A percentile compares a stretch with the other conserved stretches of the same genome.
Conservation (phyloP, 2,329 filamentous ascomycete species). For the Penicillium hesseltinei region DNA sequence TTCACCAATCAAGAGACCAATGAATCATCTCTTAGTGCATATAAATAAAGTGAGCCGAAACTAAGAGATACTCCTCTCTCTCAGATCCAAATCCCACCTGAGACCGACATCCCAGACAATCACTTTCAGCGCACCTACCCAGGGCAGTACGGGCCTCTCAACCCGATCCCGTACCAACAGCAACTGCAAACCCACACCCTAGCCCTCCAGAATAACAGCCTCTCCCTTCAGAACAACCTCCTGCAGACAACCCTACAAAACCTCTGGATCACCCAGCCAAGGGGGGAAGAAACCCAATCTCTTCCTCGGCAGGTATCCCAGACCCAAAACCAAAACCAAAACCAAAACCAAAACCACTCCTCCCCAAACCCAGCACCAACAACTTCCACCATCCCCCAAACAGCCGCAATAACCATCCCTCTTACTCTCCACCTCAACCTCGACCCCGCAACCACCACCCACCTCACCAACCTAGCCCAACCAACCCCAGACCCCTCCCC, state of each 20-base stretch:
- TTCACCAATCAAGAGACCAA: neutral
- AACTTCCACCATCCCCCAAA: neutral
- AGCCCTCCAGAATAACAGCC: constrained; percentile 5
- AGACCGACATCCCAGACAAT: constrained; percentile 1
- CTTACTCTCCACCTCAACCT: neutral
- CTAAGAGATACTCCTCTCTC: neutral
- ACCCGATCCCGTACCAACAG: constrained; percentile 12
- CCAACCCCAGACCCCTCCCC: neutral
- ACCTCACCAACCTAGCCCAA: neutral
- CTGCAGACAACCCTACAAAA: constrained; percentile 7
- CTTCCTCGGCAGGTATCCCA: neutral
- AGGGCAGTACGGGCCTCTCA: constrained; percentile 9
- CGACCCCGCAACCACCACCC: neutral
- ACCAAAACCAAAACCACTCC: neutral
- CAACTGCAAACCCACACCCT: constrained; percentile 3
- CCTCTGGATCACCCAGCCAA: neutral
- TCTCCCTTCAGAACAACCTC: constrained; percentile 9
- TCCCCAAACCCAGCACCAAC: neutral
- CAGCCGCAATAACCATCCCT: neutral
- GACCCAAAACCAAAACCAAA: neutral
- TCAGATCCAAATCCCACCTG: constrained; percentile 19
- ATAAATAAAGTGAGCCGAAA: neutral
- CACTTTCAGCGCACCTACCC: constrained; percentile 3
- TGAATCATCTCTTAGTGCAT: too few relatives aligned
- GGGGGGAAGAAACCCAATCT: neutral